Evolutionary conservation across 805 yeast genomes (phyloP).

Genomic region (Wickerhamiella dianesei): DNA sequence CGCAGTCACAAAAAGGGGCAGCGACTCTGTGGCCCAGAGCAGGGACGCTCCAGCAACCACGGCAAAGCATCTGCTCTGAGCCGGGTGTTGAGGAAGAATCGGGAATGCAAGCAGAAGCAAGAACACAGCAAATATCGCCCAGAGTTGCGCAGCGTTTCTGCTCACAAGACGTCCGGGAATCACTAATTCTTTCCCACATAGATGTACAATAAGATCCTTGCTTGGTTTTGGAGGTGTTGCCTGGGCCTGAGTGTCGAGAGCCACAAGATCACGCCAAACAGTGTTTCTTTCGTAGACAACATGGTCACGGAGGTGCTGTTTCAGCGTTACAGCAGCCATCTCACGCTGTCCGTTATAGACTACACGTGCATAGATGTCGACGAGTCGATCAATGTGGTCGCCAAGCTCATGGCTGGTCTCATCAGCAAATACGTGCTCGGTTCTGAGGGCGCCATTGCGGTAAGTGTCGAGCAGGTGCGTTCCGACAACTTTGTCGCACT

Average conservation of each 20-base stretch:
- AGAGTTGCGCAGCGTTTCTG: conserved; percentile 26
- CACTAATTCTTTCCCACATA: neutral
- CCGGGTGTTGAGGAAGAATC: conserved; percentile 35
- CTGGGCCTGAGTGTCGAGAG: conserved; percentile 39
- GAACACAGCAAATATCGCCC: conserved; percentile 37
- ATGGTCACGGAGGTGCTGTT: conserved; percentile 65
- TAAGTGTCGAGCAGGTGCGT: conserved; percentile 48
- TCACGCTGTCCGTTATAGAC: conserved; percentile 29
- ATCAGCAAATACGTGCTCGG: conserved; percentile 43
- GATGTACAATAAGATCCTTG: neutral
- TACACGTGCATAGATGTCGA: conserved; percentile 42
- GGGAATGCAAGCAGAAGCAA: conserved; percentile 32
- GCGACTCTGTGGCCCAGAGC: conserved; percentile 91
- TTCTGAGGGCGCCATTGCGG: conserved; percentile 31
- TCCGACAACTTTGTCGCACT: conserved; percentile 73
- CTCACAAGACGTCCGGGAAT: conserved; percentile 8
- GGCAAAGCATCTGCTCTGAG: conserved; percentile 73
- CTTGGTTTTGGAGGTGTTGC: conserved; percentile 7
- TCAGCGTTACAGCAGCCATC: conserved; percentile 37
- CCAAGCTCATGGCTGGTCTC: conserved; percentile 38
- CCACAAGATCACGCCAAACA: conserved; percentile 94
- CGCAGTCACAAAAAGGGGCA: conserved; percentile 85
- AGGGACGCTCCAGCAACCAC: conserved; percentile 67
- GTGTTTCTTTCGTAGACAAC: conserved; percentile 96
- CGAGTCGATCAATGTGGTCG: conserved; percentile 38